Conservation (phyloP, 441 rosid genomes). For the Isatis lusitanica region DNA sequence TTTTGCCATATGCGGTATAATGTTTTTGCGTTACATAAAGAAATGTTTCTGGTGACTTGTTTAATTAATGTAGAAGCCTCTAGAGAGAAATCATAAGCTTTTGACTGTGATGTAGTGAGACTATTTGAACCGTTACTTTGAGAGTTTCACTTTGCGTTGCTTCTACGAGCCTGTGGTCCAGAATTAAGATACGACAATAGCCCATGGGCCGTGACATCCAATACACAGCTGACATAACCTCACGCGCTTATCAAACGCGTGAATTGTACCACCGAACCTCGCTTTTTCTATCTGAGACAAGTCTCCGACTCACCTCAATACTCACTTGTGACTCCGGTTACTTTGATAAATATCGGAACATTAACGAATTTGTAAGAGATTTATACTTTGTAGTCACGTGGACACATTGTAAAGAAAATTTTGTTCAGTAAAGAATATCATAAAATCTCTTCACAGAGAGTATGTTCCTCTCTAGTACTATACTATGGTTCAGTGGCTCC, state of each 20-base stretch:
- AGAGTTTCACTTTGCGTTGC: conserved; percentile 2
- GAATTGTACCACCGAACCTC: background rate
- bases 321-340: background rate
- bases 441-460: background rate
- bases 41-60: background rate
- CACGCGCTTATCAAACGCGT: conserved; percentile 20
- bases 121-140: background rate
- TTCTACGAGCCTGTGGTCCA: conserved; percentile 31
- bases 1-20: background rate
- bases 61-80: background rate
- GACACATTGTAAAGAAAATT: background rate
- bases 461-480: background rate
- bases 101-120: background rate
- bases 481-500: background rate
- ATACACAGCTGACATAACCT: background rate
- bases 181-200: conserved; percentile 25
- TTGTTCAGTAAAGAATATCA: background rate
- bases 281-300: conserved; percentile 16
- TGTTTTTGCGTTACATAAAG: background rate
- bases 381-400: background rate
- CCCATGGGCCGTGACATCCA: conserved; percentile 24
- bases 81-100: background rate
- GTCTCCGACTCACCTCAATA: background rate
- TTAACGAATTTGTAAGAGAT: background rate
- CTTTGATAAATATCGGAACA: background rate